phyloP scores from a whole-genome alignment of 2,329 filamentous ascomycete species.

The Curvularia lunata region DNA sequence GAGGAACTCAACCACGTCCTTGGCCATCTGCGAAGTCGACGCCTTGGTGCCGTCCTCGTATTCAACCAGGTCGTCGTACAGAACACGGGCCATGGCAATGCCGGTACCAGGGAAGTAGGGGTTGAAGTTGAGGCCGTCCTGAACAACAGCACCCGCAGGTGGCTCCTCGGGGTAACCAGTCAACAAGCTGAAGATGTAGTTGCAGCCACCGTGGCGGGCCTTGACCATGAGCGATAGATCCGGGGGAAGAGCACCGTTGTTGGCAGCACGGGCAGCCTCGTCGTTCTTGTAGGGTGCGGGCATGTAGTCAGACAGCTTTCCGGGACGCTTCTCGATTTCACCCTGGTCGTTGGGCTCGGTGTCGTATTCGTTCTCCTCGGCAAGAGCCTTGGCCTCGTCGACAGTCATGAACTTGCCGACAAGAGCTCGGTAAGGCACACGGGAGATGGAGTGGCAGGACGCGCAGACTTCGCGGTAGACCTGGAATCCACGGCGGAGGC shows the following conservation, averaged over 20 bases:
- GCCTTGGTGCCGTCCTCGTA: conserved; percentile 97
- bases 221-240: conserved; percentile 98
- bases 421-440: conserved; percentile 90
- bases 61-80: conserved; percentile 96
- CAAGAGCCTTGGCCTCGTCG: conserved; percentile 95
- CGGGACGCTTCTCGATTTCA: conserved; percentile 96
- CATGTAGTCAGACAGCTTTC: conserved; percentile 98
- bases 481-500: conserved; percentile 98
- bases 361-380: conserved; percentile 98
- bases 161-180: conserved; percentile 98
- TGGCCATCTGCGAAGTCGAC: conserved; percentile 98
- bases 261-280: conserved; percentile 95
- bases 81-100: conserved; percentile 98
- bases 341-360: conserved; percentile 97
- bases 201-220: conserved; percentile 94
- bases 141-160: conserved; percentile 84
- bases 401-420: conserved; percentile 93
- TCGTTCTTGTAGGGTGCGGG: conserved; percentile 98
- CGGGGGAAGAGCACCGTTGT: conserved; percentile 96
- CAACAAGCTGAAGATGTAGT: conserved; percentile 97
- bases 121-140: conserved; percentile 97
- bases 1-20: conserved; percentile 98
- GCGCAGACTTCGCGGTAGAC: conserved; percentile 99
- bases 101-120: conserved; percentile 99
- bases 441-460: conserved; percentile 93